Conservation (phyloP, 2,329 filamentous ascomycete species). For the Trichoderma semiorbis region DNA sequence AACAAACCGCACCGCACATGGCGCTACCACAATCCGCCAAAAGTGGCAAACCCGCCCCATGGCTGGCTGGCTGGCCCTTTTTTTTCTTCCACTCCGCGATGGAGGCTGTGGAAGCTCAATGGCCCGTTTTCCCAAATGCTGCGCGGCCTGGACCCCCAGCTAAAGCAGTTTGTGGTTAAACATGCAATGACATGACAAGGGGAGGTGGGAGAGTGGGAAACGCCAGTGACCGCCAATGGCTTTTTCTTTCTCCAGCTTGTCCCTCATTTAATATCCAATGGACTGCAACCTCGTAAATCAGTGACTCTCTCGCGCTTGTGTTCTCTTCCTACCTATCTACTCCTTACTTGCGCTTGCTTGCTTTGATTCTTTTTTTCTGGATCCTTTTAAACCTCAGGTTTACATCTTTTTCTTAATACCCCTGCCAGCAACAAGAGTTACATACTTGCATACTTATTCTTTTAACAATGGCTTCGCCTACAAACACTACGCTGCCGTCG, state of each 20-base stretch:
- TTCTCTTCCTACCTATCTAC: neutral
- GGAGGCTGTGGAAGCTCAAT: neutral
- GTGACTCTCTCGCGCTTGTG: neutral
- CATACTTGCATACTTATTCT: neutral
- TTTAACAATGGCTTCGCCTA: slow-evolving; percentile 27
- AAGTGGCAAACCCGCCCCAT: neutral
- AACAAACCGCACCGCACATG: neutral
- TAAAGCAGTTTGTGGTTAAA: neutral
- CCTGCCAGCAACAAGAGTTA: neutral
- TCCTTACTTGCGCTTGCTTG: neutral
- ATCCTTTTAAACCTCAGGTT: neutral
- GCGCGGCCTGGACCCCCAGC: neutral
- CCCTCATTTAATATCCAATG: neutral
- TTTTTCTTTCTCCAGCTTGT: neutral
- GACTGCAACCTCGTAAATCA: neutral
- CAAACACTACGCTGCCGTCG: slow-evolving; percentile 38
- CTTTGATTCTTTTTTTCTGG: neutral
- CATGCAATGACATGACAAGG: neutral
- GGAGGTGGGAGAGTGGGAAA: neutral
- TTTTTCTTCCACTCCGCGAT: neutral
- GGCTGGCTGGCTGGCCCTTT: neutral
- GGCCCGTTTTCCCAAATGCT: neutral
- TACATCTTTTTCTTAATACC: neutral
- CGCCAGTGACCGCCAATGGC: neutral
- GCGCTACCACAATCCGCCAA: neutral